Conservation (phyloP, 352 stramenopile genomes). For the Phytopythium litorale region DNA sequence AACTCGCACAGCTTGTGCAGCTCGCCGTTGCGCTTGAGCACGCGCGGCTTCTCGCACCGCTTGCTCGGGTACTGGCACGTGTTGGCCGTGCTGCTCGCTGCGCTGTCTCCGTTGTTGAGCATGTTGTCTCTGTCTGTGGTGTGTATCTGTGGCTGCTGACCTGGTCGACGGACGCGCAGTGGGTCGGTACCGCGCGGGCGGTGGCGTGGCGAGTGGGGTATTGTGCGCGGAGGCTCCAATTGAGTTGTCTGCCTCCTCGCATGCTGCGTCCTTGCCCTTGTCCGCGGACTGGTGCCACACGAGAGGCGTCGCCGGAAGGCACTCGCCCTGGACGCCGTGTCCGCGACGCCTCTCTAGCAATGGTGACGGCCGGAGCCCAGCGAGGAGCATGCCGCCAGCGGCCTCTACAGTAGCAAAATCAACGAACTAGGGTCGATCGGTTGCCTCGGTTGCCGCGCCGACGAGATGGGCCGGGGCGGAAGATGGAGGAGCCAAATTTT, state of each 20-base stretch:
- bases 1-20: slow-evolving; percentile 33
- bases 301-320: background rate
- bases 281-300: background rate
- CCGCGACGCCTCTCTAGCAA: background rate
- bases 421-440: background rate
- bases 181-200: background rate
- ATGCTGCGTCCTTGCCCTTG: background rate
- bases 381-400: background rate
- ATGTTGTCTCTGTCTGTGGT: background rate
- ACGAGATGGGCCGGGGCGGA: background rate
- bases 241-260: slow-evolving; percentile 4
- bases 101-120: background rate
- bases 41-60: slow-evolving; percentile 30
- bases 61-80: slow-evolving; percentile 37
- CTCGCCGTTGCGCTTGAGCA: slow-evolving; percentile 33
- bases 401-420: background rate
- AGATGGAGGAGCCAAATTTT: slow-evolving; percentile 2
- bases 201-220: slow-evolving; percentile 8
- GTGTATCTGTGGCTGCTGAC: background rate
- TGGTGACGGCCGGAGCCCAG: background rate
- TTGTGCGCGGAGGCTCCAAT: slow-evolving; percentile 15
- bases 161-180: background rate
- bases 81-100: background rate
- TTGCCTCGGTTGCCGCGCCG: background rate
- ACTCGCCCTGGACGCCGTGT: background rate